Base-by-base conservation (phyloP, 768 basidiomycete species). In the Tephrocybe sp. region DNA sequence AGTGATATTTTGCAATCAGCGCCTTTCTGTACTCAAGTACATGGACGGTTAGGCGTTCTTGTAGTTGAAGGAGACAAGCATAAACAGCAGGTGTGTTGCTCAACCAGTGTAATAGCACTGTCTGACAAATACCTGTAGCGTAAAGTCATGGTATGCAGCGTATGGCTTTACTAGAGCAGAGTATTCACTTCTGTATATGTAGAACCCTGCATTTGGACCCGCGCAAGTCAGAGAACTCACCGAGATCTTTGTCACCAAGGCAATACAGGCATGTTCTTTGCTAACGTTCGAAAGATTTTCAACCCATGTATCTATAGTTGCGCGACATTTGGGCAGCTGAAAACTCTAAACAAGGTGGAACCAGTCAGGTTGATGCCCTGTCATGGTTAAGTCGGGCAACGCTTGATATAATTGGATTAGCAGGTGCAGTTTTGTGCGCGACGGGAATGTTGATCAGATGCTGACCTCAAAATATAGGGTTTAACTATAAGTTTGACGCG, bases 391-490 rank as follows among this genome's bases (percentile, higher is more conserved):
- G 78, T 40, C 79, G 78, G 50, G 76, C 79, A 36, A 88, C 88
- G 2, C 69, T 91, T 9, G 90, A 91, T 52, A 77, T 88, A 44
- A 90, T 93, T 45, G 88, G 88, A 13, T 69, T 86, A 25, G 84
- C 71, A 67, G 83, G 86, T 57, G 71, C 64, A 54, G 77, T 22
- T 39, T 11, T 12, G 1, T 15, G 76, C 59, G 59, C 70, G 33
- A 62, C 30, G 10, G 19, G 3, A 54, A 57, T 21, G 33, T 18
- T 23, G 12, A 19, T 48, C 10, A 46, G 6, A n/a, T 12, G 34
- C 4, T 34, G 27, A 34, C 33, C 15, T 9, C 9, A 30, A 22
- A 5, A 29, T 18, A 10, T 2, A 67, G 64, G 62, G 8, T 68
- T 65, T 55, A 64, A 61, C 51, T 66, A 67, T 42, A 49, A 49